These are phyloP conservation scores for Coffea canephora DNA, from an alignment of 257 asterid genomes.

Conservation along the genomic window DNA sequence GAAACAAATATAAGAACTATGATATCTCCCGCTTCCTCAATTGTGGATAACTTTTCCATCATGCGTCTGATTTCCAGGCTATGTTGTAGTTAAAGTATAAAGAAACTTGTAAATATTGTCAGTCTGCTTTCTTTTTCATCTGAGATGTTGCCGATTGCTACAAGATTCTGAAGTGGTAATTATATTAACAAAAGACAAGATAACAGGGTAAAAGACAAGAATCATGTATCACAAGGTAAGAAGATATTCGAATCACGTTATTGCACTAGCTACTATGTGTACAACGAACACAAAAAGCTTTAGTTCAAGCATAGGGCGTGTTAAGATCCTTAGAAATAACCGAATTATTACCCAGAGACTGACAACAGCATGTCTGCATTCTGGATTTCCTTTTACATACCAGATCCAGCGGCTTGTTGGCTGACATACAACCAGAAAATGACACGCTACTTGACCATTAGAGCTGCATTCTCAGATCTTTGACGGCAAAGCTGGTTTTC, in stretches of 20 bases:
- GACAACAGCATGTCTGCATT: not conserved
- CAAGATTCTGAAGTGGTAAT: no score
- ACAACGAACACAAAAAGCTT: not conserved
- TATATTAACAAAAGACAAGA: no score
- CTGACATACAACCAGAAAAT: not conserved
- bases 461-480: constrained; percentile 18
- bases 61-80: not conserved
- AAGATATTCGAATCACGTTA: not conserved
- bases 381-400: constrained; percentile 1
- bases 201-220: not conserved
- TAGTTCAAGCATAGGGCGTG: not conserved
- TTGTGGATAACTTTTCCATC: not conserved
- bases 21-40: not conserved
- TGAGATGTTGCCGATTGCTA: not conserved
- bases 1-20: not conserved
- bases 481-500: constrained; percentile 5
- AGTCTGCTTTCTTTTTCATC: not conserved
- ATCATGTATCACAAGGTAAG: not conserved
- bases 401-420: not conserved
- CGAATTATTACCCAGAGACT: not conserved
- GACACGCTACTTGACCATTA: not conserved
- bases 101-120: not conserved
- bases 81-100: not conserved
- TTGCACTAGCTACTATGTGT: not conserved
- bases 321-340: not conserved